Conservation (phyloP, 305 asterid species). For the Nicotiana rustica region DNA sequence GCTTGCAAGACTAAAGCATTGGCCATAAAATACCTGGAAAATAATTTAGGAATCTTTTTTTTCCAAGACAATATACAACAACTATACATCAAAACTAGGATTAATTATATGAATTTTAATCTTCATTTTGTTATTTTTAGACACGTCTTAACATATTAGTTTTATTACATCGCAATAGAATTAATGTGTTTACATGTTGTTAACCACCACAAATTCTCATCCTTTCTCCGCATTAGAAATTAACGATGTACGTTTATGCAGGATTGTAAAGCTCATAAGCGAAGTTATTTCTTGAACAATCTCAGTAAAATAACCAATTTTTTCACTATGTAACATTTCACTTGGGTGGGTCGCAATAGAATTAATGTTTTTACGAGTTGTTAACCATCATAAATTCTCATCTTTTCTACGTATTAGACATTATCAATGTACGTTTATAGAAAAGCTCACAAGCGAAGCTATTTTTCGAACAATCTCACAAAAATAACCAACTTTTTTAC, state of each 20-base stretch:
- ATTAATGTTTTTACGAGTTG: too few relatives aligned
- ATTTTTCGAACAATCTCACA: background rate
- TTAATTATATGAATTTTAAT: too few relatives aligned
- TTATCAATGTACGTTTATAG: background rate
- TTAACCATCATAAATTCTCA: background rate
- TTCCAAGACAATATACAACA: too few relatives aligned
- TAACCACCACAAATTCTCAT: background rate
- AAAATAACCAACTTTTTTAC: background rate
- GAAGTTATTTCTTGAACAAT: background rate
- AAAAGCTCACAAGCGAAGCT: background rate
- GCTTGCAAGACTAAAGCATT: too few relatives aligned
- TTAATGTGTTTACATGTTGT: too few relatives aligned
- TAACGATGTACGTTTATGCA: background rate
- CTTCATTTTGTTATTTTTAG: too few relatives aligned
- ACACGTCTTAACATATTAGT: too few relatives aligned
- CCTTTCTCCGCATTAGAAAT: background rate
- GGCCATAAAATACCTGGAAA: too few relatives aligned
- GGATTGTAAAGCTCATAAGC: background rate
- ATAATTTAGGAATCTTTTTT: too few relatives aligned
- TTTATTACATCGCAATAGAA: too few relatives aligned
- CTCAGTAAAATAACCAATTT: background rate
- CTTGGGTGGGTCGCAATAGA: too few relatives aligned
- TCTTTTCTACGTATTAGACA: background rate
- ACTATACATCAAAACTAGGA: too few relatives aligned
- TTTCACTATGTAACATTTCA: background rate